phyloP scores from a whole-genome alignment of 1,284 basidiomycete genomes.

The Malassezia japonica region DNA sequence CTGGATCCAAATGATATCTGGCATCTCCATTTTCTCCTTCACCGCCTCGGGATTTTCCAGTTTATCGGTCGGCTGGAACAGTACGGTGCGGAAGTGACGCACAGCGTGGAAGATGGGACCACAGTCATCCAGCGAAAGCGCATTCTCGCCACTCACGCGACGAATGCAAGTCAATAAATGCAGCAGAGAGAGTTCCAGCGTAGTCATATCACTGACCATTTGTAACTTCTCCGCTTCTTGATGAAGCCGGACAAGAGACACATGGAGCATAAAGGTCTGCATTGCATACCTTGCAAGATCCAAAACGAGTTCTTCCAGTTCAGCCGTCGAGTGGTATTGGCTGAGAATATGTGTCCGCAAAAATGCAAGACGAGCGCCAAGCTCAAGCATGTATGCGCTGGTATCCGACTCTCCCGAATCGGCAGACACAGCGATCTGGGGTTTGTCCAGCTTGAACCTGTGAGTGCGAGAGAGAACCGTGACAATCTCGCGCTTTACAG shows the following conservation, averaged over 20 bases:
- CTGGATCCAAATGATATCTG: background rate
- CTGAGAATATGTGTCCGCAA: background rate
- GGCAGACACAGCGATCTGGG: background rate
- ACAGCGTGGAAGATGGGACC: background rate
- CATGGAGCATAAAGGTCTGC: background rate
- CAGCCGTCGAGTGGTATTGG: background rate
- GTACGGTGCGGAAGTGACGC: slow-evolving; percentile 1
- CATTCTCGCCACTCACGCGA: background rate
- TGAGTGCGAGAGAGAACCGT: background rate
- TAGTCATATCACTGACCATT: slow-evolving; percentile 5
- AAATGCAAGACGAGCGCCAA: background rate
- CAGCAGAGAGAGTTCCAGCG: background rate
- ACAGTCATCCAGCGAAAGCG: slow-evolving; percentile 1
- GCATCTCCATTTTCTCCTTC: background rate
- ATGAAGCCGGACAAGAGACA: background rate
- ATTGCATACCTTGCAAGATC: background rate
- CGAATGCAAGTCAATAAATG: background rate
- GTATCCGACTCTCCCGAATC: background rate
- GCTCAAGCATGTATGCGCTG: slow-evolving; percentile 11
- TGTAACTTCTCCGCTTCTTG: background rate
- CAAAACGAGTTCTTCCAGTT: background rate
- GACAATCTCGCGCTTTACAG: background rate
- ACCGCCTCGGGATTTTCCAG: background rate
- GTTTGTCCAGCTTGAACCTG: background rate
- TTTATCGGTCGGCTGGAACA: background rate